phyloP scores from a whole-genome alignment of 345 rosid genomes.

The Gynandropsis gynandra region DNA sequence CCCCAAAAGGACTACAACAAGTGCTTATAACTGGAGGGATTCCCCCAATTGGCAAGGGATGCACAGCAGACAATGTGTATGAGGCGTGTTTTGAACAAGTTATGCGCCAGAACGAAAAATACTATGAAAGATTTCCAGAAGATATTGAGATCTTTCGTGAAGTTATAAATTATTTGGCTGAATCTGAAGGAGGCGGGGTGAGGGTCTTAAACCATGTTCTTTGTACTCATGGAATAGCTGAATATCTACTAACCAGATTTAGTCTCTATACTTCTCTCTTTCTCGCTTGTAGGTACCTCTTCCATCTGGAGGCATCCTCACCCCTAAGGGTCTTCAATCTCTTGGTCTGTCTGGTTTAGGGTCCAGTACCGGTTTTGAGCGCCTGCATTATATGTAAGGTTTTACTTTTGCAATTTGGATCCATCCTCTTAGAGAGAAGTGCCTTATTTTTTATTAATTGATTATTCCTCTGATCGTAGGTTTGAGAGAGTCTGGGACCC shows the following conservation, averaged over 20 bases:
- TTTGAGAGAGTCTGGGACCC: slow-evolving; percentile 97
- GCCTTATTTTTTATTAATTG: neutral
- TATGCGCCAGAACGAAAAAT: slow-evolving; percentile 68
- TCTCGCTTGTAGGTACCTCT: slow-evolving; percentile 52
- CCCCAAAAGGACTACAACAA: slow-evolving; percentile 86
- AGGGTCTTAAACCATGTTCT: slow-evolving; percentile 22
- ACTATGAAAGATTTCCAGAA: slow-evolving; percentile 83
- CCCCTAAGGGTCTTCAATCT: slow-evolving; percentile 70
- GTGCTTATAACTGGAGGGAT: slow-evolving; percentile 88
- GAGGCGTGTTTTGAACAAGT: slow-evolving; percentile 49
- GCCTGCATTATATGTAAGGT: slow-evolving; percentile 80
- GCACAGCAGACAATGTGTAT: slow-evolving; percentile 68
- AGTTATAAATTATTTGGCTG: slow-evolving; percentile 55
- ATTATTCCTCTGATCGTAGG: slow-evolving; percentile 32
- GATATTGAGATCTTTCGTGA: slow-evolving; percentile 63
- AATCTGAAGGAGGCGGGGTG: slow-evolving; percentile 83
- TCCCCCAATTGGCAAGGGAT: slow-evolving; percentile 66
- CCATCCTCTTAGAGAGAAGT: neutral
- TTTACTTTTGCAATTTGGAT: slow-evolving; percentile 10
- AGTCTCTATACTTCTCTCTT: slow-evolving; percentile 7
- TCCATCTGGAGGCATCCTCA: slow-evolving; percentile 83
- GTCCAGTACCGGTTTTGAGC: slow-evolving; percentile 80
- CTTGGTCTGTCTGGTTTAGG: slow-evolving; percentile 87
- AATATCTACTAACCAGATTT: slow-evolving; percentile 2
- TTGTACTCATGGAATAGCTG: neutral